Conservation (phyloP, 768 basidiomycete genomes). For the Galerina sulciceps region DNA sequence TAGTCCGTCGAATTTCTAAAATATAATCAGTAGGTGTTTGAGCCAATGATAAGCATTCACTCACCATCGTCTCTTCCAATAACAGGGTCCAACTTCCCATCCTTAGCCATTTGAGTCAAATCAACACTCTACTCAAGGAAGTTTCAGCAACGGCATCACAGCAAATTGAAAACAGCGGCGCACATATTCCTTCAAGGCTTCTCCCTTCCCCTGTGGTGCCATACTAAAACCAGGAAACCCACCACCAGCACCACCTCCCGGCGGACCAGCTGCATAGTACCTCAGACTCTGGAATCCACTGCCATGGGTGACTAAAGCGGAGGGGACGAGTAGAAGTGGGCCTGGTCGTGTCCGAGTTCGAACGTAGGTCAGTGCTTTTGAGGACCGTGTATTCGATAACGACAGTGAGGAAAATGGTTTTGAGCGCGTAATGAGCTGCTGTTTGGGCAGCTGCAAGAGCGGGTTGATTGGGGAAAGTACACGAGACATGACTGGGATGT, state of each 20-base stretch:
- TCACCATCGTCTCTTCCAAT: constrained; percentile 88
- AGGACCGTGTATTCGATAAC: not conserved
- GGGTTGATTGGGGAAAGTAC: constrained; percentile 4
- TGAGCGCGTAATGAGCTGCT: not conserved
- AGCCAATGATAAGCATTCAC: constrained; percentile 6
- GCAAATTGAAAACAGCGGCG: constrained; percentile 17
- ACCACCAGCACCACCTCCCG: constrained; percentile 40
- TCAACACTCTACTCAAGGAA: constrained; percentile 65
- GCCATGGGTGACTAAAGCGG: constrained; percentile 21
- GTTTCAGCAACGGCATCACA: not conserved
- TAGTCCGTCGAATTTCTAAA: constrained; percentile 83
- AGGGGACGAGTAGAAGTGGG: constrained; percentile 29
- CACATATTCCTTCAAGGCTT: constrained; percentile 81
- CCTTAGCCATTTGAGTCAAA: constrained; percentile 79
- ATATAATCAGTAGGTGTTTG: not conserved
- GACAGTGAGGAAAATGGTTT: constrained; percentile 9
- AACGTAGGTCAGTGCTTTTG: constrained; percentile 11
- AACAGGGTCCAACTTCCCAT: constrained; percentile 88
- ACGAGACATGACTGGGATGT: constrained; percentile 6
- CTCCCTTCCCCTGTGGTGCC: constrained; percentile 76
- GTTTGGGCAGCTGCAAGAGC: not conserved
- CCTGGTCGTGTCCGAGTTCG: constrained; percentile 26
- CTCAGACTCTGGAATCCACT: constrained; percentile 15
- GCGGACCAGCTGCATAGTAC: constrained; percentile 38
- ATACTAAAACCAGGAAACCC: constrained; percentile 67